These are phyloP conservation scores for Panicum virgatum DNA, from an alignment of 202 grass and related monocot species.

Conservation along the genomic window DNA sequence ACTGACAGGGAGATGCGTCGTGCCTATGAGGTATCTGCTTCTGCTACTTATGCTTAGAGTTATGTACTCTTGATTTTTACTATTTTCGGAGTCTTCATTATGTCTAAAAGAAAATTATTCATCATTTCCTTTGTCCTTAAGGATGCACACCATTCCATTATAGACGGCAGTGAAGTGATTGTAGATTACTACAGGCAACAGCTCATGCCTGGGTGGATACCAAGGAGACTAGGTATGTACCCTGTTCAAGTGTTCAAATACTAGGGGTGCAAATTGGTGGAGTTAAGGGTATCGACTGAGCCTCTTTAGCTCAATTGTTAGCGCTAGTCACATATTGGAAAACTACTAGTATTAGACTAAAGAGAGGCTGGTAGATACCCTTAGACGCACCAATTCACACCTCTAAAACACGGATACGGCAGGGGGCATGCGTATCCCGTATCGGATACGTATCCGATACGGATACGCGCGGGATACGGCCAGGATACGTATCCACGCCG, in stretches of 20 bases:
- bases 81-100: background rate
- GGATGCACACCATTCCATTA: slow-evolving; percentile 87
- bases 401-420: too few species aligned
- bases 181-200: slow-evolving; percentile 94
- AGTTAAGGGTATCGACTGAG: background rate
- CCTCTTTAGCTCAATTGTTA: background rate
- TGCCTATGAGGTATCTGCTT: slow-evolving; percentile 69
- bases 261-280: background rate
- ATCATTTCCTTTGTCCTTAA: slow-evolving; percentile 32
- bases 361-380: background rate
- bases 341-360: background rate
- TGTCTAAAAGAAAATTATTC: slow-evolving; percentile 2
- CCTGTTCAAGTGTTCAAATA: background rate
- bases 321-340: background rate
- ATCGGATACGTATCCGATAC: too few species aligned
- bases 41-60: background rate
- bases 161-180: slow-evolving; percentile 88
- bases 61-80: slow-evolving; percentile 1
- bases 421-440: too few species aligned
- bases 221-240: slow-evolving; percentile 74
- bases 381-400: background rate
- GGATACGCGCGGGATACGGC: too few species aligned
- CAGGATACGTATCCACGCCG: too few species aligned
- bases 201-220: slow-evolving; percentile 97
- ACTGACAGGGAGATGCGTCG: slow-evolving; percentile 72